Conservation (phyloP, 78 protist genomes). For the Tieghemostelium lacteum region DNA sequence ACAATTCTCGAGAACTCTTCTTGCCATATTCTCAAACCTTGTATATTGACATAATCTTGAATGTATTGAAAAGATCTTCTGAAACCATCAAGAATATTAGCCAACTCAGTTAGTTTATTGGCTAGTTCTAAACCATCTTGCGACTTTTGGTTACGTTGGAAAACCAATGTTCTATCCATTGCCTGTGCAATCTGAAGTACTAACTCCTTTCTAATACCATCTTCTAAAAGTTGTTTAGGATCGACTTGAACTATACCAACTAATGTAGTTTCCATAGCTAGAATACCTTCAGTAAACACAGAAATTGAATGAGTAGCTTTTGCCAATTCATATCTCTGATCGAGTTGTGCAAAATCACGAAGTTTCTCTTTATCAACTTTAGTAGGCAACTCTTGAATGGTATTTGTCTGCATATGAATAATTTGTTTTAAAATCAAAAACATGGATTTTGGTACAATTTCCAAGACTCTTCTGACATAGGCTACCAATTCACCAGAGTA, state of each 20-base stretch:
- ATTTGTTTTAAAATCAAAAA: constrained; percentile 88
- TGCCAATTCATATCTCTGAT: constrained; percentile 90
- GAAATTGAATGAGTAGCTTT: constrained; percentile 88
- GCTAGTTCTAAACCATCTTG: constrained; percentile 70
- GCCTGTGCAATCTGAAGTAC: constrained; percentile 86
- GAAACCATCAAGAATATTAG: constrained; percentile 88
- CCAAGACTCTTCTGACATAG: constrained; percentile 93
- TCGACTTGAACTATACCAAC: constrained; percentile 95
- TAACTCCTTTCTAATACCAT: constrained; percentile 97
- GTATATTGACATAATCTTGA: constrained; percentile 94
- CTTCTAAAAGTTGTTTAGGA: constrained; percentile 93
- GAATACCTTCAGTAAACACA: constrained; percentile 96
- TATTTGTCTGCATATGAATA: constrained; percentile 87
- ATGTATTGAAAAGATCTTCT: constrained; percentile 82
- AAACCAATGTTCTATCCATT: constrained; percentile 81
- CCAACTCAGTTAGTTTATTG: constrained; percentile 42
- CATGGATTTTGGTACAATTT: constrained; percentile 94
- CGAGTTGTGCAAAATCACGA: constrained; percentile 93
- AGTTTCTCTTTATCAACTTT: constrained; percentile 87
- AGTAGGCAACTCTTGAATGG: constrained; percentile 88
- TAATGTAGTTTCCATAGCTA: constrained; percentile 97
- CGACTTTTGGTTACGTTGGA: constrained; percentile 27
- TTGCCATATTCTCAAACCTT: constrained; percentile 95
- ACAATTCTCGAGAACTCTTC: constrained; percentile 96
- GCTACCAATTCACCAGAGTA: constrained; percentile 91